These are phyloP conservation scores for Penicillium atrosanguineum DNA, from an alignment of 495 filamentous ascomycete species.

Conservation along the genomic window DNA sequence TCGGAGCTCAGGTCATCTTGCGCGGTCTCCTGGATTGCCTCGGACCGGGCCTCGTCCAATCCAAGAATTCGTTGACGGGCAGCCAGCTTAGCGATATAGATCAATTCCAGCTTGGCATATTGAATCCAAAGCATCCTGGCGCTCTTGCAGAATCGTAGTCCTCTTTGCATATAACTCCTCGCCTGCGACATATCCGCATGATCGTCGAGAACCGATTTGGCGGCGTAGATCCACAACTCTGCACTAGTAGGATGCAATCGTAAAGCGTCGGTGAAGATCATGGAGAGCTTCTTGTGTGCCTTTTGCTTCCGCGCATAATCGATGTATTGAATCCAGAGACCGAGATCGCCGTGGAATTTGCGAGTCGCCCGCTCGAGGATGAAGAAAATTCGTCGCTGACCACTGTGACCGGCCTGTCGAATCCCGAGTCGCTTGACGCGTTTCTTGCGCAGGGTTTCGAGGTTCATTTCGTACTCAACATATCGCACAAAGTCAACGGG, in stretches of 20 bases:
- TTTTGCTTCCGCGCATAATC: conserved; percentile 74
- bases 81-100: conserved; percentile 80
- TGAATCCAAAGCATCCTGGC: conserved; percentile 76
- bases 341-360: conserved; percentile 78
- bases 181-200: conserved; percentile 83
- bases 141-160: conserved; percentile 79
- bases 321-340: conserved; percentile 91
- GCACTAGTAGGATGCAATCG: conserved; percentile 81
- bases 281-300: conserved; percentile 74
- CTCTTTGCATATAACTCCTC: conserved; percentile 82
- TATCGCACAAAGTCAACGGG: conserved; percentile 81
- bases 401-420: conserved; percentile 58
- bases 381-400: conserved; percentile 80
- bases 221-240: conserved; percentile 86
- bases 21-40: conserved; percentile 36
- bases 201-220: conserved; percentile 67
- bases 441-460: conserved; percentile 78
- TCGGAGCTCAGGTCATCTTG: conserved; percentile 43
- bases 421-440: conserved; percentile 76
- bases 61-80: conserved; percentile 66
- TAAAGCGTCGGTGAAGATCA: conserved; percentile 72
- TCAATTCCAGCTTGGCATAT: conserved; percentile 89
- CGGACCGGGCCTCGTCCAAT: conserved; percentile 54
- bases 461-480: conserved; percentile 85
- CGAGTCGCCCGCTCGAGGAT: conserved; percentile 83